Evolutionary conservation across 352 stramenopile species (phyloP).

Genomic region (Pythium chondricola): DNA sequence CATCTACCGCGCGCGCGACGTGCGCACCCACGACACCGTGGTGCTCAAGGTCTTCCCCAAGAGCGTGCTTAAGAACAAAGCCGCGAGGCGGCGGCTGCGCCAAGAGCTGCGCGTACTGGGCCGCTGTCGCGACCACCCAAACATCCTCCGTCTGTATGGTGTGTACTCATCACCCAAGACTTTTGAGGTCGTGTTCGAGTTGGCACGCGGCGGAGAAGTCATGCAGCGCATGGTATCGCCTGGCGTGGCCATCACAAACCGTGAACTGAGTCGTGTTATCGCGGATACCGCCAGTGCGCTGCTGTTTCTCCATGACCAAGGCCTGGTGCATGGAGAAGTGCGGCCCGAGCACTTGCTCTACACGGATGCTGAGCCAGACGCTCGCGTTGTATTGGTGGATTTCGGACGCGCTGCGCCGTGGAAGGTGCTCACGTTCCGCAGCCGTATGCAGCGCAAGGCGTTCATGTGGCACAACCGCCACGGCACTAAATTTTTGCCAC

Average conservation of each 20-base stretch:
- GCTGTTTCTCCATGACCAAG: constrained; percentile 44
- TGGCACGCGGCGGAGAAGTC: constrained; percentile 59
- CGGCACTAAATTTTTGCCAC: constrained; percentile 57
- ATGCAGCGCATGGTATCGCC: constrained; percentile 26
- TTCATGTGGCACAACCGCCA: constrained; percentile 62
- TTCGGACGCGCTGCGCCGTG: constrained; percentile 58
- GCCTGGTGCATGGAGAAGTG: constrained; percentile 60
- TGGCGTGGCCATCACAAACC: constrained; percentile 35
- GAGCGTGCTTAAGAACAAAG: constrained; percentile 31
- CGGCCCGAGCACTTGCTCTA: constrained; percentile 73
- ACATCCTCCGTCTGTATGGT: constrained; percentile 63
- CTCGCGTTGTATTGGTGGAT: constrained; percentile 51
- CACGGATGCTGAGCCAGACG: constrained; percentile 51
- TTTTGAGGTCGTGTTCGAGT: constrained; percentile 72
- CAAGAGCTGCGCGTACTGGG: constrained; percentile 58
- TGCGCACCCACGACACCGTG: constrained; percentile 56
- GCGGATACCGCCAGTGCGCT: constrained; percentile 37
- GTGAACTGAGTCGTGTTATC: constrained; percentile 47
- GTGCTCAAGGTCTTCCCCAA: constrained; percentile 67
- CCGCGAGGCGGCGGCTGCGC: constrained; percentile 50
- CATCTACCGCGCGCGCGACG: constrained; percentile 55
- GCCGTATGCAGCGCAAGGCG: constrained; percentile 5
- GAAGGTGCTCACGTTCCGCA: constrained; percentile 25
- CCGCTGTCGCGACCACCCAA: constrained; percentile 37
- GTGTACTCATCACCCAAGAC: constrained; percentile 38